Conservation (phyloP, 2,329 filamentous ascomycete genomes). For the Claviceps humidiphila region DNA sequence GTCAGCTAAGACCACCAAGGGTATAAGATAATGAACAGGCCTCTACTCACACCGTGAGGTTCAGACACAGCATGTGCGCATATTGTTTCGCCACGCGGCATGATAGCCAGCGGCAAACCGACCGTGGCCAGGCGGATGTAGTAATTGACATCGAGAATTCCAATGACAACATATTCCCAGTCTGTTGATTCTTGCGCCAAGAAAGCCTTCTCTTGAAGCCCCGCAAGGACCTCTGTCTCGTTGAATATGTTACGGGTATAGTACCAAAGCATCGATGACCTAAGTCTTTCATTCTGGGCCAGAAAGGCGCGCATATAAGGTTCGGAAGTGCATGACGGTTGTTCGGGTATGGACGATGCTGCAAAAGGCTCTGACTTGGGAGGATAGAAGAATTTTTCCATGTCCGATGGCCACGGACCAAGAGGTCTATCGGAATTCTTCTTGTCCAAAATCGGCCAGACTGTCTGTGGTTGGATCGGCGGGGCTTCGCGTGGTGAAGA, state of each 20-base stretch:
- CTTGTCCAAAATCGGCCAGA: neutral
- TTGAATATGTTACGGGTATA: conserved; percentile 26
- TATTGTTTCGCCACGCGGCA: conserved; percentile 30
- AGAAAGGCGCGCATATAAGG: conserved; percentile 14
- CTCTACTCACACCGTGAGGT: conserved; percentile 14
- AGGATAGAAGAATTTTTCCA: conserved; percentile 1
- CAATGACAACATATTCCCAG: conserved; percentile 33
- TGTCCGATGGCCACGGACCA: neutral
- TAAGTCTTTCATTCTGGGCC: conserved; percentile 15
- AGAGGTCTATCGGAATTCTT: neutral
- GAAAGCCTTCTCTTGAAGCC: conserved; percentile 27
- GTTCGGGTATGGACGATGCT: conserved; percentile 7
- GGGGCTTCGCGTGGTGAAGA: neutral
- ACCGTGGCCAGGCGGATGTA: conserved; percentile 29
- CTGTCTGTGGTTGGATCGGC: neutral
- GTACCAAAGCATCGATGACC: conserved; percentile 28
- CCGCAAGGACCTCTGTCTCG: conserved; percentile 25
- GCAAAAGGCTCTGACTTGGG: conserved; percentile 5
- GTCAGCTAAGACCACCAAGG: neutral
- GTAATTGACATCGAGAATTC: conserved; percentile 27
- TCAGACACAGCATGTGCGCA: conserved; percentile 31
- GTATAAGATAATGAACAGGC: neutral
- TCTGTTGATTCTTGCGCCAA: conserved; percentile 26
- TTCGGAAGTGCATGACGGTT: conserved; percentile 1
- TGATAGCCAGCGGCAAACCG: conserved; percentile 25